phyloP scores from a whole-genome alignment of 164 flowering plant genomes.

The Dillenia suffruticosa region DNA sequence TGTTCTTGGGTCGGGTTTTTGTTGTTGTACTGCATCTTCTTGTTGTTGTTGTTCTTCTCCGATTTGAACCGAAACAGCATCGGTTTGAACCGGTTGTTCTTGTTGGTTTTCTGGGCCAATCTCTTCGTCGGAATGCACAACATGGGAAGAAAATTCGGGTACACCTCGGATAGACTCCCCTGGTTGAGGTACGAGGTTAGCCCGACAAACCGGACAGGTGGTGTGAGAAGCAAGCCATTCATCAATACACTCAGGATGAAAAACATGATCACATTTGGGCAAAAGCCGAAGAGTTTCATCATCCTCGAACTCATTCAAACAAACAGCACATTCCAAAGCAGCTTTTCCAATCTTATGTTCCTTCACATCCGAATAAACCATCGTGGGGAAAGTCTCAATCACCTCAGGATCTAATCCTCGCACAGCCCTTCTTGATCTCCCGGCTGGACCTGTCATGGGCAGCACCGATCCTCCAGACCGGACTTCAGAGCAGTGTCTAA shows the following conservation, averaged over 20 bases:
- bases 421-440: slow-evolving; percentile 6
- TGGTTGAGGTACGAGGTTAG: slow-evolving; percentile 15
- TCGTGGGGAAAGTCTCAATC: slow-evolving; percentile 31
- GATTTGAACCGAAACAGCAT: background rate
- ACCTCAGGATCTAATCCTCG: slow-evolving; percentile 29
- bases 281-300: slow-evolving; percentile 32
- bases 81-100: background rate
- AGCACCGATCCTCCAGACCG: slow-evolving; percentile 8
- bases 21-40: background rate
- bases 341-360: slow-evolving; percentile 27
- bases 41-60: background rate
- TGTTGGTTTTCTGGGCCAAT: no score
- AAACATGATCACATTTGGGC: slow-evolving; percentile 42
- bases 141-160: no score
- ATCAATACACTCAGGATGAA: slow-evolving; percentile 40
- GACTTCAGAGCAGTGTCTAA: slow-evolving; percentile 24
- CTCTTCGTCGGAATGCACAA: no score
- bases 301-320: slow-evolving; percentile 37
- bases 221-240: slow-evolving; percentile 34
- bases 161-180: background rate
- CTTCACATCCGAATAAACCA: slow-evolving; percentile 28
- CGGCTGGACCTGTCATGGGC: background rate
- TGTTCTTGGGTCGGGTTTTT: background rate
- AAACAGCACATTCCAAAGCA: slow-evolving; percentile 37
- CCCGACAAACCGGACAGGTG: slow-evolving; percentile 42